Percentiles rank a stretch among this genome's conserved stretches.
Conservation (phyloP, 192 early-diverging fungal species). For the Lobosporangium transversale region DNA sequence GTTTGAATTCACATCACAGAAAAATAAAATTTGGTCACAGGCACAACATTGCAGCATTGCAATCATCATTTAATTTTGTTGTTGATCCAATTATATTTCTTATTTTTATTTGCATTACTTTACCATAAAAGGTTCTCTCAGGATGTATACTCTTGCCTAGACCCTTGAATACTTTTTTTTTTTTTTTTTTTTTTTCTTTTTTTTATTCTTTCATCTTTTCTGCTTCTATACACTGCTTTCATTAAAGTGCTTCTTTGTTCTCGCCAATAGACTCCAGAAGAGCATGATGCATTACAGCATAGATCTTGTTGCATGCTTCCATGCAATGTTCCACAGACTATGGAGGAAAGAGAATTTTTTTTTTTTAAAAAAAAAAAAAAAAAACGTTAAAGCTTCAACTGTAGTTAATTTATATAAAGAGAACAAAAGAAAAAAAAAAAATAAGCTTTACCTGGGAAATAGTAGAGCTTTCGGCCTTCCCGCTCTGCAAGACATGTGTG, state of each 20-base stretch:
- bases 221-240: too few species aligned
- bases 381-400: too few species aligned
- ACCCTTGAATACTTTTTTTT: background rate
- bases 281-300: conserved; percentile 71
- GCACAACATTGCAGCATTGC: too few species aligned
- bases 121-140: too few species aligned
- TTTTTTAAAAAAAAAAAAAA: background rate
- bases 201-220: background rate
- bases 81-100: too few species aligned
- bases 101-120: too few species aligned
- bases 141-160: background rate
- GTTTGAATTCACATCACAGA: too few species aligned
- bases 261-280: conserved; percentile 61
- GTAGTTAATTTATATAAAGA: background rate
- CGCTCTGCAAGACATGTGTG: conserved; percentile 80
- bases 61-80: too few species aligned
- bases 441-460: conserved; percentile 60
- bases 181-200: background rate
- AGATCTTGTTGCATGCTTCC: conserved; percentile 81
- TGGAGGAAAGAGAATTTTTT: too few species aligned
- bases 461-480: conserved; percentile 61
- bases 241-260: conserved; percentile 12
- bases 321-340: conserved; percentile 80
- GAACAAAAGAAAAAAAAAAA: background rate
- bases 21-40: too few species aligned